A percentile compares a stretch with the other conserved stretches of the same genome.
Evolutionary conservation across 331 rosid genomes (phyloP).

Genomic region (Quercus phellos): DNA sequence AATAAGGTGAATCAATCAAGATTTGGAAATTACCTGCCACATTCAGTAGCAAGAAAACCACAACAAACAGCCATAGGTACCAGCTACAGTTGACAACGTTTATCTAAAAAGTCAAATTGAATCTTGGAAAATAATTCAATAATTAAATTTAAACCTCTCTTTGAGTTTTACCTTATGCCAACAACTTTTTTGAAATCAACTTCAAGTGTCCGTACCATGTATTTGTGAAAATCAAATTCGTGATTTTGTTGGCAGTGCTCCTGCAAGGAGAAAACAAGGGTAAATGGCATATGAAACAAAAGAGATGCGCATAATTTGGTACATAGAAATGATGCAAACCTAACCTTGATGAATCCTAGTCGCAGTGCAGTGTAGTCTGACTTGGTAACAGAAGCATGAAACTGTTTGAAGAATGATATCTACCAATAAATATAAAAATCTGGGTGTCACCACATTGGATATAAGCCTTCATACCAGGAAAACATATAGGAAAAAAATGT

Average conservation of each 20-base stretch:
- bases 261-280: conserved; percentile 32
- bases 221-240: conserved; percentile 43
- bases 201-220: conserved; percentile 60
- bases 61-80: conserved; percentile 96
- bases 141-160: conserved; percentile 5
- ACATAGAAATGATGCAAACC: neutral
- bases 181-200: conserved; percentile 67
- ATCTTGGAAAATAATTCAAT: neutral
- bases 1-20: conserved; percentile 18
- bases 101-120: neutral
- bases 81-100: conserved; percentile 38
- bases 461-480: neutral
- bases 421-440: conserved; percentile 27
- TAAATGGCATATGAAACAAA: neutral
- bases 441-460: conserved; percentile 1
- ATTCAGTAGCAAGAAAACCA: conserved; percentile 70
- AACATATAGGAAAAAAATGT: neutral
- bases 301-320: neutral
- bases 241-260: conserved; percentile 22
- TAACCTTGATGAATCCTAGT: conserved; percentile 74
- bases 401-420: conserved; percentile 83
- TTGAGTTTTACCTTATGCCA: conserved; percentile 63
- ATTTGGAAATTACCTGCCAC: conserved; percentile 50
- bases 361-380: conserved; percentile 74
- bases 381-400: conserved; percentile 57